These are phyloP conservation scores for Thermothielavioides terrestris DNA, from an alignment of 495 filamentous ascomycete genomes.

Conservation along the genomic window DNA sequence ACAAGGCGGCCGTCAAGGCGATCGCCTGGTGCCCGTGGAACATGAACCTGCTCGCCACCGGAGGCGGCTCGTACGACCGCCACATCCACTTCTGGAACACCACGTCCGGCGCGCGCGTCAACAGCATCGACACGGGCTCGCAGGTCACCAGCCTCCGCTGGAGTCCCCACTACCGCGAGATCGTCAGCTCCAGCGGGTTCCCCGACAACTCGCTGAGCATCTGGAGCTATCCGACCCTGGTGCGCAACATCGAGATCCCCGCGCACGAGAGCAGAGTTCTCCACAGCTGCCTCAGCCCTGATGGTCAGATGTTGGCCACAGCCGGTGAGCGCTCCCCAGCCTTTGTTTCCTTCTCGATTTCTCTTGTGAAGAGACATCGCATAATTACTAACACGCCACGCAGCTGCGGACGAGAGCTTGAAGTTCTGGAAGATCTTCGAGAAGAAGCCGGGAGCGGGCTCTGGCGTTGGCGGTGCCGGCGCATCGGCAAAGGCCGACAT, in stretches of 20 bases:
- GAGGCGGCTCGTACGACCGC: slow-evolving; percentile 90
- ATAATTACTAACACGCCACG: slow-evolving; percentile 12
- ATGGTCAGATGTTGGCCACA: slow-evolving; percentile 94
- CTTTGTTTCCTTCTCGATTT: neutral
- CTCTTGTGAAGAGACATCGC: neutral
- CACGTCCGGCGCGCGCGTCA: slow-evolving; percentile 90
- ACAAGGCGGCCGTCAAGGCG: slow-evolving; percentile 96
- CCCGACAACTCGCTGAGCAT: slow-evolving; percentile 98
- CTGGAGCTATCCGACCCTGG: slow-evolving; percentile 95
- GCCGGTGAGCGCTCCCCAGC: slow-evolving; percentile 56
- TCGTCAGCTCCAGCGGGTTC: slow-evolving; percentile 92
- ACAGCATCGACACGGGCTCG: slow-evolving; percentile 96
- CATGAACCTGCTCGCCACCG: slow-evolving; percentile 89
- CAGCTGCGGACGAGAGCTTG: slow-evolving; percentile 85
- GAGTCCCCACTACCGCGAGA: slow-evolving; percentile 95
- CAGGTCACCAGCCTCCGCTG: slow-evolving; percentile 94
- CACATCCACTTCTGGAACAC: slow-evolving; percentile 99
- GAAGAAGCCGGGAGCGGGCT: slow-evolving; percentile 73
- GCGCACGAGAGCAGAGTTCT: slow-evolving; percentile 97
- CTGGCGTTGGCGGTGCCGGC: slow-evolving; percentile 51
- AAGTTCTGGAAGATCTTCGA: slow-evolving; percentile 99
- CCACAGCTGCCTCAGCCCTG: slow-evolving; percentile 89
- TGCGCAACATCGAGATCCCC: slow-evolving; percentile 95
- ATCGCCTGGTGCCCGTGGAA: slow-evolving; percentile 99
- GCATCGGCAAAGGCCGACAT: slow-evolving; percentile 53